Evolutionary conservation across 2,329 filamentous ascomycete species (phyloP).

Genomic region (Claviceps capensis): DNA sequence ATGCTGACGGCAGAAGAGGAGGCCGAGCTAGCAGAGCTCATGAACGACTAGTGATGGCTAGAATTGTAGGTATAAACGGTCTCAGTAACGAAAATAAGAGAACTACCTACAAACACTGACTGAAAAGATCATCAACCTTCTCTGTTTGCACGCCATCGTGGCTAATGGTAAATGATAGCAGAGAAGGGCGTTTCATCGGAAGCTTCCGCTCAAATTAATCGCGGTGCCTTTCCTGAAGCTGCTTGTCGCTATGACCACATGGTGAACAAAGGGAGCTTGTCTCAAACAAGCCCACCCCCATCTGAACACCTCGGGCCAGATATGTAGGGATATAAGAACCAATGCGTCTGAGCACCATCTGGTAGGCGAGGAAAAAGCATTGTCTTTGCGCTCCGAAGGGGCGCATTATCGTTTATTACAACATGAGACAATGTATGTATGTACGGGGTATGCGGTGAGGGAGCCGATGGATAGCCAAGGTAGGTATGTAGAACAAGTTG

Average conservation of each 20-base stretch:
- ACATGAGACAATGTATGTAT: neutral
- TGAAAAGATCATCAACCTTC: neutral
- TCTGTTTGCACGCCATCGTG: neutral
- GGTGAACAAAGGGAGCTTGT: neutral
- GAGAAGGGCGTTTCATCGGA: neutral
- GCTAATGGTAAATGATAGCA: neutral
- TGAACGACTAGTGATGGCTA: conserved; percentile 46
- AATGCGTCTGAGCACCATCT: neutral
- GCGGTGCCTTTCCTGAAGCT: neutral
- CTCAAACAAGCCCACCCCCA: neutral
- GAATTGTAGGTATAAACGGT: neutral
- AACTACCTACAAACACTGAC: neutral
- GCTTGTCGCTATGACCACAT: neutral
- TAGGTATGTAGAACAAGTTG: neutral
- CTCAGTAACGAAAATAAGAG: neutral
- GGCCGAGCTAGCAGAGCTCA: conserved; percentile 77
- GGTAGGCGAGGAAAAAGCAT: neutral
- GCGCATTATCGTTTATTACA: neutral
- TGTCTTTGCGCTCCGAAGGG: neutral
- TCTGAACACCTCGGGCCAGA: neutral
- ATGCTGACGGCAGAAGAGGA: conserved; percentile 81
- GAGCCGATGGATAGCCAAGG: neutral
- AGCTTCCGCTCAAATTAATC: neutral
- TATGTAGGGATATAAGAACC: neutral
- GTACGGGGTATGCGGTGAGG: too few species aligned